These are phyloP conservation scores for Apiotrichum porosum DNA, from an alignment of 1,284 basidiomycete species.

Conservation along the genomic window DNA sequence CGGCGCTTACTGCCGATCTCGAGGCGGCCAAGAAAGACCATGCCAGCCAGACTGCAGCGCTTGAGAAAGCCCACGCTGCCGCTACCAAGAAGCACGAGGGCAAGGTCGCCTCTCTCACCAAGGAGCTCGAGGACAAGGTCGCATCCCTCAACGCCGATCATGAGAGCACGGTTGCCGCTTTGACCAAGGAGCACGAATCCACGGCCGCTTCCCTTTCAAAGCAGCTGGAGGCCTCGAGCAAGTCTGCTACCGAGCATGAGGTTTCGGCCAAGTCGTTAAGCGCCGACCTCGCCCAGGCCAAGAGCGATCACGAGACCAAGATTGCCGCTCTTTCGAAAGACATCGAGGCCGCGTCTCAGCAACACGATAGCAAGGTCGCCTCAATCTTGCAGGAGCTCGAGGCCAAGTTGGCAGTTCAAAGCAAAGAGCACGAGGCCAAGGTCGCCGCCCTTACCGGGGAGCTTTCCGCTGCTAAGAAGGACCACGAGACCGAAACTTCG, in stretches of 20 bases:
- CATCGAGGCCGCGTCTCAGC: slow-evolving; percentile 1
- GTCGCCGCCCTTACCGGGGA: slow-evolving; percentile 3
- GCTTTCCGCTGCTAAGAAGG: background rate
- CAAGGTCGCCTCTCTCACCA: background rate
- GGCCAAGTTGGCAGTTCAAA: too few relatives aligned
- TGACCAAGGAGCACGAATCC: slow-evolving; percentile 5
- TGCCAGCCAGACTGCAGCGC: background rate
- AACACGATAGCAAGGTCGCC: too few relatives aligned
- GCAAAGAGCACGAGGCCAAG: slow-evolving; percentile 3
- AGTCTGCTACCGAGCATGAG: background rate
- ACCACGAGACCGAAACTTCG: background rate
- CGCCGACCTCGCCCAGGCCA: background rate
- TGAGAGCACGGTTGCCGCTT: background rate
- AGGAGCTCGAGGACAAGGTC: slow-evolving; percentile 2
- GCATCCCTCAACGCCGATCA: background rate
- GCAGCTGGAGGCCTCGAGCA: background rate
- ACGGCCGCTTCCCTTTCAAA: background rate
- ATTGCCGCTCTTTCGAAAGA: background rate
- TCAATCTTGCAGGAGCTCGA: too few relatives aligned
- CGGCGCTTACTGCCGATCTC: background rate
- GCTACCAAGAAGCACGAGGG: slow-evolving; percentile 6
- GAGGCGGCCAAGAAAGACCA: background rate
- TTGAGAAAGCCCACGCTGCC: background rate
- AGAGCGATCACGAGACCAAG: slow-evolving; percentile 1
- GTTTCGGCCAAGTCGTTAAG: background rate